Evolutionary conservation across 129 eudicot genomes (phyloP), one percentile per base, ranked within the genome.

Genomic region (Logfia minima): DNA sequence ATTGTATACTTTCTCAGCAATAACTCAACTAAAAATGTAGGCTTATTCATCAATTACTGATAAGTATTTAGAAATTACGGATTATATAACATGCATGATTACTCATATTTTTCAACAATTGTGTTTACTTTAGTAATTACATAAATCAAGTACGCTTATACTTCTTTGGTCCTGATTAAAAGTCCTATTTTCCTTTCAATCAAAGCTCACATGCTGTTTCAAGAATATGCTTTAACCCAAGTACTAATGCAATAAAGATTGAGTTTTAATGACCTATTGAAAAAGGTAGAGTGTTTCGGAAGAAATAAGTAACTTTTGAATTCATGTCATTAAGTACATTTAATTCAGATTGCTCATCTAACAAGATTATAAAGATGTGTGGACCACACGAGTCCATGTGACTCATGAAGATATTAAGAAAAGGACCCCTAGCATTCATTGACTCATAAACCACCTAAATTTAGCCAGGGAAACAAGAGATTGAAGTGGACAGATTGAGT

Each of bases 21-120:
- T 32, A 77, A 37, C 55, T 52, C 48, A 29, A 70, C 19, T 59
- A 58, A 59, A 37, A 4, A 28, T 69, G 58, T 24, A 60, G 26
- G 45, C 68, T 8, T n/a, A 41, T n/a, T 55, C 8, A 55, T 58
- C 52, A 66, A 53, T 74, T 26, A 70, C 37, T 28, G 77, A 39
- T 24, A 21, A 43, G 31, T 24, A 69, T 41, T 60, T 24, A 16
- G 21, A 32, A 3, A 14, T 10, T 6, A 11, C 17, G 43, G 63
- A 60, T 52, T 8, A 34, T 21, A 60, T 31, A 71, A 22, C 77
- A 79, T 71, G 72, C 72, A 79, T 45, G 22, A 11, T 60, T 71
- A 63, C 24, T 16, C 22, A 60, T 58, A 17, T 35, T 17, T 39
- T 31, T 37, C 29, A 51, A 69, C 19, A 70, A 78, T 5, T 32